Percentiles rank a stretch among this genome's conserved stretches.
These are phyloP conservation scores for Solanum peruvianum DNA, from an alignment of 257 asterid genomes.

Conservation along the genomic window DNA sequence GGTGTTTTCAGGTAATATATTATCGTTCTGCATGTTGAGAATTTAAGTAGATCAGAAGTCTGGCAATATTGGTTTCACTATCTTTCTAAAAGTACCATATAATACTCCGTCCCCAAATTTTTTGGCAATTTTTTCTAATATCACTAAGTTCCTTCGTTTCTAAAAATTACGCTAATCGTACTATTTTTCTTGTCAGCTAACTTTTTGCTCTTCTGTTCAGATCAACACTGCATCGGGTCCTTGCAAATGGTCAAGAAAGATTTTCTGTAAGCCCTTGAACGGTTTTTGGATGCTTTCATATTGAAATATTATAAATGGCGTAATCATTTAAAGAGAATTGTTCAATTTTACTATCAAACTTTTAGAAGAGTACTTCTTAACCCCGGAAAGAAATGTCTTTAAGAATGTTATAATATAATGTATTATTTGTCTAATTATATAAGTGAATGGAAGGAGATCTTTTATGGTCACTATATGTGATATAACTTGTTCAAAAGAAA, in stretches of 20 bases:
- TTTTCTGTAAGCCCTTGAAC: conserved; percentile 52
- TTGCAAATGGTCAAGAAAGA: conserved; percentile 74
- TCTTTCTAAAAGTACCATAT: background rate
- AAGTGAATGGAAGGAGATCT: background rate
- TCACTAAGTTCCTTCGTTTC: background rate
- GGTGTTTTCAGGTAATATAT: conserved; percentile 50
- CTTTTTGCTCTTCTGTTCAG: conserved; percentile 19
- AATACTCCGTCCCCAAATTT: background rate
- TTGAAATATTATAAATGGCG: background rate
- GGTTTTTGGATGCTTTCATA: background rate
- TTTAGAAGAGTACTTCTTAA: background rate
- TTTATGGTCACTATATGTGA: background rate
- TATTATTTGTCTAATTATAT: background rate
- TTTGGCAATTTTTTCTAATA: background rate
- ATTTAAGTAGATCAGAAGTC: background rate
- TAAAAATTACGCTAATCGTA: background rate
- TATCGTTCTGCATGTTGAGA: background rate
- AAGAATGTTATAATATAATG: background rate
- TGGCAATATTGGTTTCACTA: background rate
- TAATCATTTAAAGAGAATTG: background rate
- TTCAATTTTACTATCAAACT: background rate
- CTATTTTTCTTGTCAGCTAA: background rate
- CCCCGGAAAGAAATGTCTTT: background rate
- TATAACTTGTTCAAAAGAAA: background rate
- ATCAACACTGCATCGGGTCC: conserved; percentile 86